A percentile compares a stretch with the other conserved stretches of the same genome.
These are phyloP conservation scores for Vicia sativa DNA, from an alignment of 306 rosid genomes.

Conservation along the genomic window DNA sequence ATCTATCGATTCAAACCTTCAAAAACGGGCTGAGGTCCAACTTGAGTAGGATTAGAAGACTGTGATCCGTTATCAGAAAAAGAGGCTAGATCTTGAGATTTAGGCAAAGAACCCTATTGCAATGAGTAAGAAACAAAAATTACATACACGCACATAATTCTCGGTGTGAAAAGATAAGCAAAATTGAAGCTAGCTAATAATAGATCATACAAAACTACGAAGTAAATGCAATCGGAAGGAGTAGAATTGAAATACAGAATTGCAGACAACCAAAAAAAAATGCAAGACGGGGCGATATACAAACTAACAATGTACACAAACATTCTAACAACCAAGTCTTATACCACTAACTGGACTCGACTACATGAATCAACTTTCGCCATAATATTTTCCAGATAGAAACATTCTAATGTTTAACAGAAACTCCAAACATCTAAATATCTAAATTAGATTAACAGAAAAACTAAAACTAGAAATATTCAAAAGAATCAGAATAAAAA, in stretches of 20 bases:
- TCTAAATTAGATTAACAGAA: neutral
- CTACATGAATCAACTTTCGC: no score
- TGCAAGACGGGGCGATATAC: neutral
- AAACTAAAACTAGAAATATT: neutral
- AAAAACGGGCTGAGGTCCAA: constrained; percentile 54
- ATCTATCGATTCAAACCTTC: constrained; percentile 63
- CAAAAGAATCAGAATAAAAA: constrained; percentile 1
- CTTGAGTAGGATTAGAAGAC: constrained; percentile 50
- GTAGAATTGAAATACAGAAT: neutral
- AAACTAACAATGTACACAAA: neutral
- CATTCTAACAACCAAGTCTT: no score
- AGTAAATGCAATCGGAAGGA: constrained; percentile 2
- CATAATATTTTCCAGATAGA: neutral
- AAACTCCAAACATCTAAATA: constrained; percentile 8
- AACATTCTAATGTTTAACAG: constrained; percentile 6
- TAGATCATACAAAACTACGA: neutral
- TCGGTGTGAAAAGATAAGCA: neutral
- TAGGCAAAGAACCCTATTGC: constrained; percentile 61
- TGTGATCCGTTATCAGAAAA: constrained; percentile 58
- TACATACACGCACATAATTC: constrained; percentile 14
- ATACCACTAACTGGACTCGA: no score
- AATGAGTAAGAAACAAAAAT: constrained; percentile 32
- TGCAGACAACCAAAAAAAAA: constrained; percentile 6
- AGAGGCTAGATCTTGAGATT: constrained; percentile 55
- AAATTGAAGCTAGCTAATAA: neutral